Evolutionary conservation across 2,329 filamentous ascomycete genomes (phyloP), one percentile per base, ranked within the genome.

Genomic region (Paraphoma sp.): DNA sequence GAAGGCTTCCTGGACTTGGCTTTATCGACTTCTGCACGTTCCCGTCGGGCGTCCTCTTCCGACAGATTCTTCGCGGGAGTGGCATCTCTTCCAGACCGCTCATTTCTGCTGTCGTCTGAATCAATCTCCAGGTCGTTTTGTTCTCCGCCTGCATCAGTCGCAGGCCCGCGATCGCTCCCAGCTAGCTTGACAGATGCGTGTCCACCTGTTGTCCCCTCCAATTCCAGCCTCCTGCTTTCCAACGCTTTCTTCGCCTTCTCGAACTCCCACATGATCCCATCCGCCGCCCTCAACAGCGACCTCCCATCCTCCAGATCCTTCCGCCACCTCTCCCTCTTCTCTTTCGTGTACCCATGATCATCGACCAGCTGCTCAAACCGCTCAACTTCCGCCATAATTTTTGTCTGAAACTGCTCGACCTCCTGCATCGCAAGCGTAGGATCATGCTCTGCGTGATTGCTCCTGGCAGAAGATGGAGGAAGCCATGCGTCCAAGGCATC

Each of bases 281-380:
- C 69, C 1, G 55, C 51, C 5, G 67, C 67, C 7, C 53, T 59
- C 40, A 70, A 38, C 42, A 73, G 45, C 5, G 50, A 46, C 4
- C 65, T 53, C 14, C 62, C 68, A 43, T 73, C 67, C 14, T 72
- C 64, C 0, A 67, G 43, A 49, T 72, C 67, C 48, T 49, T 53
- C 23, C 47, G 62, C 57, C 62, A 64, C 40, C 59, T 55, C 12
- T 68, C 62, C 28, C 59, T 64, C 44, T 45, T 53, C 51, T 60
- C 54, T 9, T 54, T 43, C 4, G 57, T 36, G 12, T 49, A 50
- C 16, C 51, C 55, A 0, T 48, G 29, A 10, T 63, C 46, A 1
- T 41, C 46, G 10, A 59, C 51, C 18, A 53, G 33, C 10, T 57
- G 49, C n/a, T 72, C 62, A n/a, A 71, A 68, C 3, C 18, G 48